Evolutionary conservation across 352 stramenopile species (phyloP).

Genomic region (Phytophthora quininea): DNA sequence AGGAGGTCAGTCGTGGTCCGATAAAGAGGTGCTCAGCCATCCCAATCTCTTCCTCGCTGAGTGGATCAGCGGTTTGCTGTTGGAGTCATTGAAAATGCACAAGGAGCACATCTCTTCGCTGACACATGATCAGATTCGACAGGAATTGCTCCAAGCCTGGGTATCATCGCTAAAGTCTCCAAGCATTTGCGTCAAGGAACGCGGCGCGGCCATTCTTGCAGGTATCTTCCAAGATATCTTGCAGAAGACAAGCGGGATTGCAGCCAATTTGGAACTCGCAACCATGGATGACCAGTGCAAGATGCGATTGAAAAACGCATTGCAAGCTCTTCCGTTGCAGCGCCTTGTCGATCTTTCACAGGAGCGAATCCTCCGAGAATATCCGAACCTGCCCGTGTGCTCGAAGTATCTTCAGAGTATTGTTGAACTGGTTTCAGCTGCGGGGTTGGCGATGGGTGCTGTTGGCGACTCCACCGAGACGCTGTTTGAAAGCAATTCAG

Average conservation of each 20-base stretch:
- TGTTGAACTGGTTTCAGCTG: conserved; percentile 79
- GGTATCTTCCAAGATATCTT: conserved; percentile 83
- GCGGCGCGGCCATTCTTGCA: conserved; percentile 75
- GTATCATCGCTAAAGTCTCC: conserved; percentile 82
- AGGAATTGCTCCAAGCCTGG: conserved; percentile 83
- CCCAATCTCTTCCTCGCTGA: conserved; percentile 88
- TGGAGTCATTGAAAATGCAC: conserved; percentile 58
- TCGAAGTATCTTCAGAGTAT: conserved; percentile 89
- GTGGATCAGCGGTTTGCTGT: conserved; percentile 82
- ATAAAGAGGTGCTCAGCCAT: conserved; percentile 82
- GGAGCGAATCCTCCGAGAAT: conserved; percentile 80
- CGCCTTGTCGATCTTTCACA: conserved; percentile 76
- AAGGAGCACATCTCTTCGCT: conserved; percentile 45
- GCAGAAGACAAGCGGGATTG: conserved; percentile 36
- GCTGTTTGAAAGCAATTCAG: conserved; percentile 55
- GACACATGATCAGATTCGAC: conserved; percentile 58
- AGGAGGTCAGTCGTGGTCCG: conserved; percentile 74
- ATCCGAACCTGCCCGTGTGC: conserved; percentile 73
- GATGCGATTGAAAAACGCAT: conserved; percentile 36
- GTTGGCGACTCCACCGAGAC: conserved; percentile 54
- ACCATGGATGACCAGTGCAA: conserved; percentile 37
- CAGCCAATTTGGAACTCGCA: conserved; percentile 15
- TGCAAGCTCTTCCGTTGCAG: conserved; percentile 66
- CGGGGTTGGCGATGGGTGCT: conserved; percentile 61
- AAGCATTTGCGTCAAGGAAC: conserved; percentile 88